Evolutionary conservation across 345 rosid species (phyloP).

Genomic region (Aethionema arabicum): DNA sequence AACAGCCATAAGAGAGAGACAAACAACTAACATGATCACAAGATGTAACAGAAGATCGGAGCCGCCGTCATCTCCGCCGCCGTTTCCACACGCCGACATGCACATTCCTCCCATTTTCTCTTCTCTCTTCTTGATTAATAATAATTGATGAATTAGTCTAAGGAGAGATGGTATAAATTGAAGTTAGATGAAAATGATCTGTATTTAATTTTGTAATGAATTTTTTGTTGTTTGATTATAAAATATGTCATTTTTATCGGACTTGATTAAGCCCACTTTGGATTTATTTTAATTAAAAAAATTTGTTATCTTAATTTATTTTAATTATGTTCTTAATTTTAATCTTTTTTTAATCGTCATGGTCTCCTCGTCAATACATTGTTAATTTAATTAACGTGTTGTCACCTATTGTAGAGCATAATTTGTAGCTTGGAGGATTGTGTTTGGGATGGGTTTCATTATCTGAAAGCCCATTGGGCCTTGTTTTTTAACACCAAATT

Average conservation of each 20-base stretch:
- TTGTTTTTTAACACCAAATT: too few relatives aligned
- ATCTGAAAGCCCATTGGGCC: background rate
- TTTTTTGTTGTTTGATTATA: background rate
- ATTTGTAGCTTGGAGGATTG: background rate
- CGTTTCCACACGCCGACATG: slow-evolving; percentile 32
- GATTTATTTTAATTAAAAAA: background rate
- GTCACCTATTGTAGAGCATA: background rate
- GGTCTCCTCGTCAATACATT: slow-evolving; percentile 5
- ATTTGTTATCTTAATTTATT: background rate
- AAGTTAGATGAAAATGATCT: slow-evolving; percentile 31
- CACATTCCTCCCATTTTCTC: slow-evolving; percentile 44
- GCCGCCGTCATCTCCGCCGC: slow-evolving; percentile 32
- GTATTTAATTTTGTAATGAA: slow-evolving; percentile 16
- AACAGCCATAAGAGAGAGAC: slow-evolving; percentile 42
- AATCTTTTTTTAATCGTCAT: background rate
- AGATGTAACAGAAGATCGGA: slow-evolving; percentile 27
- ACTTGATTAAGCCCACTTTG: slow-evolving; percentile 25
- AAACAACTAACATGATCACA: slow-evolving; percentile 36
- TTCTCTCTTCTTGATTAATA: slow-evolving; percentile 14
- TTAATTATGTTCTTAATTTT: background rate
- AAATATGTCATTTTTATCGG: slow-evolving; percentile 16
- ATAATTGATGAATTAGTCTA: background rate
- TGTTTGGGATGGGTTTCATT: background rate
- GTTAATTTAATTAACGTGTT: slow-evolving; percentile 13
- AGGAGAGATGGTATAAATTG: background rate